phyloP scores from a whole-genome alignment of 139 green algal species.

The Nannochloris sp. region DNA sequence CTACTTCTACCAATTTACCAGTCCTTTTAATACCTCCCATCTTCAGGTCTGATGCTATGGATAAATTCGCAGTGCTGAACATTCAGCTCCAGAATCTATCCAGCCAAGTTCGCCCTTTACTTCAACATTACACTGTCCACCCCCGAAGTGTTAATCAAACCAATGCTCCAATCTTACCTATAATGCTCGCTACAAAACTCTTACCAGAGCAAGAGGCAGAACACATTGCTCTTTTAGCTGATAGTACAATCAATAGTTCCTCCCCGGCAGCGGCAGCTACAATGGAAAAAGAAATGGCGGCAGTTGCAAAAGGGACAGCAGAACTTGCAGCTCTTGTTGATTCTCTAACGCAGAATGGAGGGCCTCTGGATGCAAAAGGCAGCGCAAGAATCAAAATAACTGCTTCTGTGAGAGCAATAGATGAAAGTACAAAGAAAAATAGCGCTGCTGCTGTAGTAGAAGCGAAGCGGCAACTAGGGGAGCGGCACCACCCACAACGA shows the following conservation, averaged over 20 bases:
- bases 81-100: conserved; percentile 36
- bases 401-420: neutral
- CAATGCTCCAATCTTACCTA: conserved; percentile 37
- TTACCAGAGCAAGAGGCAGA: conserved; percentile 45
- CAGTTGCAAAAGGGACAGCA: no score
- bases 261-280: no score
- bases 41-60: conserved; percentile 32
- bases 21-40: neutral
- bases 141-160: conserved; percentile 34
- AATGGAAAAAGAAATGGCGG: no score
- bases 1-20: no score
- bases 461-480: neutral
- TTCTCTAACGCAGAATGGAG: neutral
- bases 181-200: conserved; percentile 52
- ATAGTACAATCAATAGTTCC: no score
- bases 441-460: no score
- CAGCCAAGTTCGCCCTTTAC: conserved; percentile 33
- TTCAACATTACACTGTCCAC: conserved; percentile 34
- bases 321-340: neutral
- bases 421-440: no score
- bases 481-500: neutral
- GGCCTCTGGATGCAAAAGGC: neutral
- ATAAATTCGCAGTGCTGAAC: conserved; percentile 41
- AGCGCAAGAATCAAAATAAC: neutral
- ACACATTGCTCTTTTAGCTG: neutral